Evolutionary conservation across 305 asterid species (phyloP), one percentile per base, ranked within the genome.

Genomic region (Fraxinus albicans): DNA sequence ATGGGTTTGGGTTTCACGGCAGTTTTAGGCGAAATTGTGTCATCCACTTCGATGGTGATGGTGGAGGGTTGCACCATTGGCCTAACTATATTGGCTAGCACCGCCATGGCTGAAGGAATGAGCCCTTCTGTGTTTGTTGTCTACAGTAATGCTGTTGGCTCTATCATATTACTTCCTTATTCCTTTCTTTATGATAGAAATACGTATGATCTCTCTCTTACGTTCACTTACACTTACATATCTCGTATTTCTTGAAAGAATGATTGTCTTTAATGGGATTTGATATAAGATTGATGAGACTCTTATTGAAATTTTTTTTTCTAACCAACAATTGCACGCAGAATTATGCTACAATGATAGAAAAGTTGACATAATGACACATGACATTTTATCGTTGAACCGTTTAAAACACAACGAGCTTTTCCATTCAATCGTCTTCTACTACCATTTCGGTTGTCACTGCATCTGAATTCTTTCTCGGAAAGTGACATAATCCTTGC

Each of bases 41-140:
- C 95, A 13, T 85, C 91, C 84, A 85, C 85, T 40, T 85, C 92
- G 85, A 90, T 92, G 98, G 91, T 89, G 82, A 2, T 83, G 85
- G 90, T 92, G 88, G 98, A 92, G 88, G 94, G 92, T 40, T 84
- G 87, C 77, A 89, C 92, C 25, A 90, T 92, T 21, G 89, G 78
- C 44, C 81, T 93, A 58, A 93, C 98, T 1, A 92, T 93, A 72
- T 80, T 91, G 91, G 94, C 98, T 21, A 89, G 89, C 88, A 92
- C 95, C 23, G 90, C 91, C 88, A 88, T 94, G 92, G 86, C 97
- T 38, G 87, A 78, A 81, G 97, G 98, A 53, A 89, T 89, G 90
- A 94, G 97, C 85, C 93, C 98, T 77, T 92, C 79, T 77, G 95
- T 94, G 1, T 94, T 94, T 70, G 98, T 91, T 76, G 98, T 91